Base-by-base conservation (phyloP, 495 filamentous ascomycete species). In the Hypoxylon subgilvum region DNA sequence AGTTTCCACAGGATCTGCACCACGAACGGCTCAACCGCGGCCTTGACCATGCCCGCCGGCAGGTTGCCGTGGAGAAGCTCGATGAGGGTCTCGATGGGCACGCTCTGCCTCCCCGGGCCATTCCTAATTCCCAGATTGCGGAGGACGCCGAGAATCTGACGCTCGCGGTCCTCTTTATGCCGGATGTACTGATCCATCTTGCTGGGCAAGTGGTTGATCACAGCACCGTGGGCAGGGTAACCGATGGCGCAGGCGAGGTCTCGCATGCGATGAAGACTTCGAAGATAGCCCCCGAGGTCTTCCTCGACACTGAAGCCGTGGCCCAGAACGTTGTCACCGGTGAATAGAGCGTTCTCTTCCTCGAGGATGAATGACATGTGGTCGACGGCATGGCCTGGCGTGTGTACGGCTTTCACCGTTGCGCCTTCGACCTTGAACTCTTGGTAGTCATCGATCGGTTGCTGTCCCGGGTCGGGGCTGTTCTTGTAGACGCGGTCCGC, bases 251-350 rank as follows among this genome's bases (percentile, higher is more conserved):
- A 57, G 50, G 86, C 83, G 19, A 78, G 72, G 18, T 72, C 62
- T 45, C 75, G 71, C 88, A 95, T 91, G 22, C 72, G 71, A 43
- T 83, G 69, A 10, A 96, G 72, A 36, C 81, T 86, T n/a, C 61
- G 56, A 53, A 94, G 75, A 66, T 94, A 96, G 0, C 72, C 72
- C 2, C 71, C 67, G 1, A 93, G 76, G 50, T 92, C 83, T 71
- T 91, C 86, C 65, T 92, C 92, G 2, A 92, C 89, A 7, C 87
- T 82, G 1, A 89, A 92, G 1, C 91, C 91, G 54, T 94, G 88
- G 2, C 91, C 91, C 3, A 96, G 79, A 13, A 96, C 86, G 65
- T 91, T 94, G 63, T 96, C 91, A 25, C 88, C 91, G 0, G 90
- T 92, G 68, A 96, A 92, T 65, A 95, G 82, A 2, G 88, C 88